Conservation (phyloP, 2,329 filamentous ascomycete species). For the Laburnicola sp. region DNA sequence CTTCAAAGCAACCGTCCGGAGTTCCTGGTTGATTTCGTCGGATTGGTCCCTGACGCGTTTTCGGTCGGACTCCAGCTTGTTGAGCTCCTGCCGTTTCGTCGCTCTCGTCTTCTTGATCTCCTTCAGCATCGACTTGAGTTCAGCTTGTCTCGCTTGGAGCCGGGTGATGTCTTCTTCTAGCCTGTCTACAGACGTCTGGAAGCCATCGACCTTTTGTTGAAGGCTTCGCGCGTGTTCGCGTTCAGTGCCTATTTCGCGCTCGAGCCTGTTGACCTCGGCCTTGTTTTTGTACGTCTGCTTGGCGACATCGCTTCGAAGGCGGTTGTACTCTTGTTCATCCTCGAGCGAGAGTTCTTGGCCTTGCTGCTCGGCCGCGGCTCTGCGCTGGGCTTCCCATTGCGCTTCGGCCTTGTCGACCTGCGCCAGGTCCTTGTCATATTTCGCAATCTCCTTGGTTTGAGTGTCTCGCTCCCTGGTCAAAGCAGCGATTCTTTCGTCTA, state of each 20-base stretch:
- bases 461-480: conserved; percentile 76
- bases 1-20: conserved; percentile 77
- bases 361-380: conserved; percentile 80
- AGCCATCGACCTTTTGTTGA: conserved; percentile 81
- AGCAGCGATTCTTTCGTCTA: conserved; percentile 68
- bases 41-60: conserved; percentile 69
- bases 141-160: conserved; percentile 68
- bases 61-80: conserved; percentile 55
- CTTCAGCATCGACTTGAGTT: conserved; percentile 65
- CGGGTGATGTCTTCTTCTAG: conserved; percentile 71
- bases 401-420: conserved; percentile 87
- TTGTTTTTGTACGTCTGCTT: conserved; percentile 80
- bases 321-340: conserved; percentile 88
- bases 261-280: conserved; percentile 80
- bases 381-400: conserved; percentile 86
- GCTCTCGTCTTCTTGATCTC: conserved; percentile 77
- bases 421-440: conserved; percentile 77
- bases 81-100: conserved; percentile 86
- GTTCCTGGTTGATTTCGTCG: conserved; percentile 89
- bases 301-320: conserved; percentile 80
- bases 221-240: conserved; percentile 88
- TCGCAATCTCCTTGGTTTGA: conserved; percentile 68
- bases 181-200: conserved; percentile 72
- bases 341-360: conserved; percentile 82
- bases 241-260: conserved; percentile 86